These are phyloP conservation scores for Heliosperma pusillum DNA, from an alignment of 148 eudicot species.

Conservation along the genomic window DNA sequence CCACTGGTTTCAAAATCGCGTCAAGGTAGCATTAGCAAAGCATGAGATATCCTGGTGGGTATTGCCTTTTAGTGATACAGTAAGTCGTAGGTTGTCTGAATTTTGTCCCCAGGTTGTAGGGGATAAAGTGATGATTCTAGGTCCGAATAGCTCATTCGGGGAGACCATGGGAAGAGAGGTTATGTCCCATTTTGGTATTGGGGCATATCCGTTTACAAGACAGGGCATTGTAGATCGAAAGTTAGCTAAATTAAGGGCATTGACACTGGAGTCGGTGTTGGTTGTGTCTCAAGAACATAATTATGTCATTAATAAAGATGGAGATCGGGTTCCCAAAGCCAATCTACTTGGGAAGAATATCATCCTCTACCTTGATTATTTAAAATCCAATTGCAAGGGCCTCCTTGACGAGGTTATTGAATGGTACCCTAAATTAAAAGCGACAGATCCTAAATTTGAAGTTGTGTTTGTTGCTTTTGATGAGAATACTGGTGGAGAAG, in stretches of 20 bases:
- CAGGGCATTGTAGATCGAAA: not conserved
- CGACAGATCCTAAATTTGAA: not conserved
- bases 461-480: not conserved
- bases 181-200: not conserved
- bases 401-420: not conserved
- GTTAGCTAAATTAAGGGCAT: not conserved
- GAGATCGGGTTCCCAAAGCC: not conserved
- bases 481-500: not conserved
- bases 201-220: not conserved
- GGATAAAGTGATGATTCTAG: not conserved
- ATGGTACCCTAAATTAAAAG: not conserved
- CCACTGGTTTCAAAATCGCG: not conserved
- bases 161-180: not conserved
- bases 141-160: not conserved
- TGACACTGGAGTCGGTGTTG: not conserved
- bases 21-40: not conserved
- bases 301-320: not conserved
- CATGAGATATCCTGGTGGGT: not conserved
- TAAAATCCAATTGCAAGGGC: too few relatives aligned
- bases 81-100: not conserved
- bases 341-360: not conserved
- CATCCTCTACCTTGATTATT: not conserved
- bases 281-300: not conserved
- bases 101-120: not conserved
- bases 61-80: not conserved